A percentile compares a stretch with the other conserved stretches of the same genome.
These are phyloP conservation scores for Pigoraptor vietnamica DNA, from an alignment of 78 protist genomes.

Conservation along the genomic window DNA sequence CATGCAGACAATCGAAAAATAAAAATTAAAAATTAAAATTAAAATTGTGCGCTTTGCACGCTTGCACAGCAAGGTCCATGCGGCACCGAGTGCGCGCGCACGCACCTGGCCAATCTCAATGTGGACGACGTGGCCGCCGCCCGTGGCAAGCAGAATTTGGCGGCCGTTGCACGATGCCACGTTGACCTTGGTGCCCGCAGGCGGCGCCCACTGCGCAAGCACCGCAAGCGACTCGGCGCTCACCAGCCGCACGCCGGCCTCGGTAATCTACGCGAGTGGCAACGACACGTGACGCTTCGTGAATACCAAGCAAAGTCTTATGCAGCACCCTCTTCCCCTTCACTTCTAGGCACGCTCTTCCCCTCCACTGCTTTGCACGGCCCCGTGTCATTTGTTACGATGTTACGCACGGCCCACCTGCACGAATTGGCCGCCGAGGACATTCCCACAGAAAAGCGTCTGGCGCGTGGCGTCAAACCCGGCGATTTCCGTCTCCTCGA, in stretches of 20 bases:
- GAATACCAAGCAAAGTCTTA: not conserved
- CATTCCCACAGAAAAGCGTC: constrained; percentile 60
- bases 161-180: not conserved
- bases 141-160: constrained; percentile 25
- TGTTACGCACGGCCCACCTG: constrained; percentile 9
- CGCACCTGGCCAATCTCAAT: constrained; percentile 20
- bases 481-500: constrained; percentile 52
- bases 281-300: not conserved
- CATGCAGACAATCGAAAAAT: too few species aligned
- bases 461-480: constrained; percentile 52
- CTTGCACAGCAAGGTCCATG: too few species aligned
- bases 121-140: constrained; percentile 42
- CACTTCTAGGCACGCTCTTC: too few species aligned
- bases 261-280: not conserved
- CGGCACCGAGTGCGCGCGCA: too few species aligned
- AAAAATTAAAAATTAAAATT: too few species aligned
- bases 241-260: not conserved
- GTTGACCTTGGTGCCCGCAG: not conserved
- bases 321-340: too few species aligned
- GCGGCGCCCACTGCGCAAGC: not conserved
- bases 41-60: too few species aligned
- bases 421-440: not conserved
- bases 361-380: too few species aligned
- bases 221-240: not conserved
- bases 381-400: too few species aligned